These are phyloP conservation scores for Beauveria caledonica DNA, from an alignment of 2,329 filamentous ascomycete genomes.

Conservation along the genomic window DNA sequence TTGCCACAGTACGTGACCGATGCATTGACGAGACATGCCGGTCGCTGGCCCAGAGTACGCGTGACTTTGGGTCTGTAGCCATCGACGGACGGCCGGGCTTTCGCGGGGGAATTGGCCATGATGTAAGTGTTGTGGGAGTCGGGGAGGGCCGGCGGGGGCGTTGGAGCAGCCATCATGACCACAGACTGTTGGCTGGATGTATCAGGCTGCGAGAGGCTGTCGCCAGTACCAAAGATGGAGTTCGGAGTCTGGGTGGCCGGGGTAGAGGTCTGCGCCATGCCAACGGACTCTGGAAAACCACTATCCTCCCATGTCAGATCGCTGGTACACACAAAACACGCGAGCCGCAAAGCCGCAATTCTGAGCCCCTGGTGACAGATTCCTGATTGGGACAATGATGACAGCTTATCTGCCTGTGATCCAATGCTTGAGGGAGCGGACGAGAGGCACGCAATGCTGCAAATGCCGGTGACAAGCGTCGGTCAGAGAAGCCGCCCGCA, in stretches of 20 bases:
- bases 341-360: neutral
- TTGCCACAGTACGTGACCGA: constrained; percentile 98
- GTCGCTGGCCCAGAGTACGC: constrained; percentile 68
- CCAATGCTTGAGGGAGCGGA: neutral
- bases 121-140: constrained; percentile 75
- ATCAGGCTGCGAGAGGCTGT: constrained; percentile 15
- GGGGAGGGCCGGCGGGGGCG: constrained; percentile 25
- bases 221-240: constrained; percentile 39
- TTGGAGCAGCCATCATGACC: constrained; percentile 17
- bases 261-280: constrained; percentile 38
- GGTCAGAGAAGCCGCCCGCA: neutral
- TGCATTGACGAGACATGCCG: constrained; percentile 92
- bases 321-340: neutral
- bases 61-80: constrained; percentile 79
- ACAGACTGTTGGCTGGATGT: constrained; percentile 21
- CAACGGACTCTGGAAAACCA: constrained; percentile 6
- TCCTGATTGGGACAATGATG: neutral
- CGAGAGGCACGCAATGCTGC: constrained; percentile 1
- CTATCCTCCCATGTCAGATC: constrained; percentile 3
- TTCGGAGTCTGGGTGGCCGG: constrained; percentile 30
- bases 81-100: constrained; percentile 56
- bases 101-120: constrained; percentile 78
- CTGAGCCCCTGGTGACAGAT: neutral
- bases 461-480: neutral
- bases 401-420: neutral